A percentile compares a stretch with the other conserved stretches of the same genome.
These are phyloP conservation scores for Pneumocystis carinii DNA, from an alignment of 1,139 yeast species.

Conservation along the genomic window DNA sequence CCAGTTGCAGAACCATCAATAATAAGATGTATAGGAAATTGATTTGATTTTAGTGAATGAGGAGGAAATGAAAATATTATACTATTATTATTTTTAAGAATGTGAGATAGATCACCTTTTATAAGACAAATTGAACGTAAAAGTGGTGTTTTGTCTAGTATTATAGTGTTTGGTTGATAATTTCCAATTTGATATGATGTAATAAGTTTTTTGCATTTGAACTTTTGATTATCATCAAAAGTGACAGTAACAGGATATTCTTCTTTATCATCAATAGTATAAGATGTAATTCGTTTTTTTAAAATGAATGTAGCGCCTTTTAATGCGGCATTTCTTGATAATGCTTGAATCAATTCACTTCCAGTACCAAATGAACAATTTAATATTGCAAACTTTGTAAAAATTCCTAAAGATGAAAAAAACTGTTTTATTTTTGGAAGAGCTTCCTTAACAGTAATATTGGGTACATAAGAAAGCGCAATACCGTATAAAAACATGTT, in stretches of 20 bases:
- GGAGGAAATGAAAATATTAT: slow-evolving; percentile 94
- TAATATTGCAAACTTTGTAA: slow-evolving; percentile 86
- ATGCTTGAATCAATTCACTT: slow-evolving; percentile 92
- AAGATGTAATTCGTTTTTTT: neutral
- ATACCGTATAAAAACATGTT: slow-evolving; percentile 44
- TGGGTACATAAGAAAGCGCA: slow-evolving; percentile 53
- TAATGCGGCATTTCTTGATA: slow-evolving; percentile 94
- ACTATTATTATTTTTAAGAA: slow-evolving; percentile 49
- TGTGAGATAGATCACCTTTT: neutral
- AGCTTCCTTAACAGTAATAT: slow-evolving; percentile 57
- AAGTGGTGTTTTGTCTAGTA: neutral
- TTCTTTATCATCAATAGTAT: neutral
- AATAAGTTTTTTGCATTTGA: slow-evolving; percentile 19
- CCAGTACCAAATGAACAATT: slow-evolving; percentile 91
- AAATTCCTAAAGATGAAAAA: slow-evolving; percentile 72
- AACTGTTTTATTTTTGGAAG: slow-evolving; percentile 69
- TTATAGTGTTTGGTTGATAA: neutral
- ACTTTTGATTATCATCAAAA: slow-evolving; percentile 61
- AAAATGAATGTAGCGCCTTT: slow-evolving; percentile 84
- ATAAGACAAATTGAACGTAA: neutral
- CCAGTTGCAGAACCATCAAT: slow-evolving; percentile 85
- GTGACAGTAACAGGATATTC: slow-evolving; percentile 38
- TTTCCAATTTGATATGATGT: neutral
- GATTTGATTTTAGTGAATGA: slow-evolving; percentile 47
- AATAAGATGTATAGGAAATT: slow-evolving; percentile 64